Conservation (phyloP, 164 flowering plant species). For the Magnolia kwangsiensis region DNA sequence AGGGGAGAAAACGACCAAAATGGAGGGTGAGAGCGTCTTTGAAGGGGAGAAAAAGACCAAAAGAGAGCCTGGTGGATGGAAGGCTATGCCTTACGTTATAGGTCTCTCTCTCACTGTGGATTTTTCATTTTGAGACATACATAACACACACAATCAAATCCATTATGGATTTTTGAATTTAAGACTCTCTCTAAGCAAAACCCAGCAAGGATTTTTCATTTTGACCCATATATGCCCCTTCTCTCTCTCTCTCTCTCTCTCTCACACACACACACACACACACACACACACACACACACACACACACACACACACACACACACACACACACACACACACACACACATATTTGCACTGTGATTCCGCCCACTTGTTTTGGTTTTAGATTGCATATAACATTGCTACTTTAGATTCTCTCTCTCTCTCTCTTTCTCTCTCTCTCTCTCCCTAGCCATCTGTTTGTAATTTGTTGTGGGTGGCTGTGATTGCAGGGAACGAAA, state of each 20-base stretch:
- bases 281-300: too few species aligned
- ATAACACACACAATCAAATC: background rate
- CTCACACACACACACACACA: conserved; percentile 1
- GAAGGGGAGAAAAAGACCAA: background rate
- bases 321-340: too few species aligned
- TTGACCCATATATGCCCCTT: too few species aligned
- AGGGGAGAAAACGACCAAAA: background rate
- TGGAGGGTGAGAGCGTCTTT: background rate
- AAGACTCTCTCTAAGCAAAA: background rate
- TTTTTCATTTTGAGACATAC: too few species aligned
- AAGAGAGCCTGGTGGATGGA: conserved; percentile 37
- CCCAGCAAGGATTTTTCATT: too few species aligned
- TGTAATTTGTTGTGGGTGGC: background rate
- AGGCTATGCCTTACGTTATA: conserved; percentile 36
- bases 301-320: background rate
- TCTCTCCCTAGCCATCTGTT: background rate
- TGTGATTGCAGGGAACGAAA: conserved; percentile 60
- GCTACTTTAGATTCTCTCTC: background rate
- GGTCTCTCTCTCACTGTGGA: conserved; percentile 14
- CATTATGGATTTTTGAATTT: background rate
- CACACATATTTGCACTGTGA: too few species aligned
- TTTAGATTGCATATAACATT: too few species aligned
- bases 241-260: conserved; percentile 5
- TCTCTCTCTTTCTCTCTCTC: conserved; percentile 5
- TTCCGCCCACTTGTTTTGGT: too few species aligned